Percentiles rank a stretch among this genome's conserved stretches.
Conservation (phyloP, 2,329 filamentous ascomycete species). For the Pseudopithomyces chartarum region DNA sequence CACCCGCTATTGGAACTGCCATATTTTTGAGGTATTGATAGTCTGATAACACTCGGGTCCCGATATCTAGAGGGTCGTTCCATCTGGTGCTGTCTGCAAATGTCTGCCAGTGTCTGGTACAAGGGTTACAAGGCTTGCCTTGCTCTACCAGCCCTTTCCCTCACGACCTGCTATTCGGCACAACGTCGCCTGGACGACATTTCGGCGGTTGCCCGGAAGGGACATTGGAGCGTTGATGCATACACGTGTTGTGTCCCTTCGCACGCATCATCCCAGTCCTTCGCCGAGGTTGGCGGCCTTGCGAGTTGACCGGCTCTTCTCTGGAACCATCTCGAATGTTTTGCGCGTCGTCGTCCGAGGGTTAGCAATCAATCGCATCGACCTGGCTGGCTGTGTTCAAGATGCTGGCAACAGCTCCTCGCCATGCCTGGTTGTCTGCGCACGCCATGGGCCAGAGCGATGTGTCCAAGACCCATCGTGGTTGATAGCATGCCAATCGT, state of each 20-base stretch:
- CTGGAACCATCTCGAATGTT: slow-evolving; percentile 1
- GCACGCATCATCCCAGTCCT: background rate
- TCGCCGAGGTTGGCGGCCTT: background rate
- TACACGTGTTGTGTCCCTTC: background rate
- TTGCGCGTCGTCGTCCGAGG: background rate
- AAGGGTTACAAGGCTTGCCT: too few relatives aligned
- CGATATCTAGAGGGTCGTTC: background rate
- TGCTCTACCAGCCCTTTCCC: too few relatives aligned
- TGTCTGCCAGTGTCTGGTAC: too few relatives aligned
- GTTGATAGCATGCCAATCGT: too few relatives aligned
- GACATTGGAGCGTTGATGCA: background rate
- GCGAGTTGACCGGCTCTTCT: background rate
- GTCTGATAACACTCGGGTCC: background rate
- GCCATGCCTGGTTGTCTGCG: too few relatives aligned
- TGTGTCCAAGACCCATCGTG: too few relatives aligned
- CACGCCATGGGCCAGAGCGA: too few relatives aligned
- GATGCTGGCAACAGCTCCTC: background rate
- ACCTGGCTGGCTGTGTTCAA: background rate
- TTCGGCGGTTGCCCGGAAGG: background rate
- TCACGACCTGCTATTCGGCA: background rate
- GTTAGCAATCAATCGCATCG: background rate
- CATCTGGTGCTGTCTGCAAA: too few relatives aligned
- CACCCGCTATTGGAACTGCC: background rate
- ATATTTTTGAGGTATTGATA: background rate
- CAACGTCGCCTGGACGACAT: background rate